Base-by-base conservation (phyloP, 2,329 filamentous ascomycete species). In the Coniella vitis region DNA sequence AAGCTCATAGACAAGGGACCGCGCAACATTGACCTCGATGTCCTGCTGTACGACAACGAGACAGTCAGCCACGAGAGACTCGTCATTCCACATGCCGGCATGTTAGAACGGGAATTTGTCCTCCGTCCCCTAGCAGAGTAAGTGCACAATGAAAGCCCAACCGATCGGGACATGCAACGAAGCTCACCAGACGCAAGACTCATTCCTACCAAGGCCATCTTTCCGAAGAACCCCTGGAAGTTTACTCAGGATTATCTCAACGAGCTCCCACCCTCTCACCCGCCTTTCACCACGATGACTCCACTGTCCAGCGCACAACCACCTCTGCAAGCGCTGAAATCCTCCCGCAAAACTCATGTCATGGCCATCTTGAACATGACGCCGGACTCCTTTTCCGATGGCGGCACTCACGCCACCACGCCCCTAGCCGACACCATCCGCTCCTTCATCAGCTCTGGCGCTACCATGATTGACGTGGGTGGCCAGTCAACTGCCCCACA, bases 341-440 rank as follows among this genome's bases (percentile, higher is more conserved):
- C 74, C 7, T 71, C 74, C 39, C 78, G 83, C 41, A 73, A 70
- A 46, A 96, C 91, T 0, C 80, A 81, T 39, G 69, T 96, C 57
- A 98, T 98, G 93, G 87, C 87, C 47, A 95, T 98, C 55, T 74
- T 97, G 39, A 98, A 98, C 66, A 71, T 95, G 45, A 97, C 93
- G 0, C 91, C 91, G 0, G 91, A 98, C 68, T 97, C 91, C 9
- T 98, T 98, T 71, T 97, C 91, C 1, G 90, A 97, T 62, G 91
- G 90, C 46, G 90, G 90, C 8, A 61, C 72, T 8, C 78, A 90
- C 64, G 67, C 69, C 38, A 60, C 65, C 20, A 57, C 69, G 21
- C 17, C 38, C 14, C 73, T 93, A 21, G 67, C 73, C 12, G 61
- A 71, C 12, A 85, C 79, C 1, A 74, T 90, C 14, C 68, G 72